These are phyloP conservation scores for Leptomonas seymouri DNA, from an alignment of 208 protist species.

Conservation along the genomic window DNA sequence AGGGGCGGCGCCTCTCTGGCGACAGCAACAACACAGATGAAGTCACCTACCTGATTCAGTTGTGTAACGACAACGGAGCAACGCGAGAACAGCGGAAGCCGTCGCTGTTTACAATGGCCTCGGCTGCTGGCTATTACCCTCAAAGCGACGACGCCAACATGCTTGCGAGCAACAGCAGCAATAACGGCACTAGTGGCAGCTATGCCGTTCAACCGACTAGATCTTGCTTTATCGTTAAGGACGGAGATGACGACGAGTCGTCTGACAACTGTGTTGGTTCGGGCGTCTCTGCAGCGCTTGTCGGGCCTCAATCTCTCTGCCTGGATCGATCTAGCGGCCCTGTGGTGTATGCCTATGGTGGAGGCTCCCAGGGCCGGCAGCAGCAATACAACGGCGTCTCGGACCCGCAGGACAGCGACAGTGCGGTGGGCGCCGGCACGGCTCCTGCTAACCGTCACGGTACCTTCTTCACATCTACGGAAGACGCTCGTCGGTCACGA, in stretches of 20 bases:
- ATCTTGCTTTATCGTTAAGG: too few species aligned
- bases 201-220: too few species aligned
- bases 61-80: not conserved
- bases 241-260: slow-evolving; percentile 5
- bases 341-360: slow-evolving; percentile 2
- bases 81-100: slow-evolving; percentile 9
- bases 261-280: not conserved
- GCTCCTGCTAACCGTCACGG: slow-evolving; percentile 2
- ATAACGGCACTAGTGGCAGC: not conserved
- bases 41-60: not conserved
- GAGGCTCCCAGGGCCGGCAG: not conserved
- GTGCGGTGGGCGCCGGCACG: not conserved
- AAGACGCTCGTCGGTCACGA: not conserved
- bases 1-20: not conserved
- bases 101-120: slow-evolving; percentile 7
- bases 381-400: not conserved
- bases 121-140: not conserved
- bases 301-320: slow-evolving; percentile 4
- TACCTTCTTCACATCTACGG: slow-evolving; percentile 12
- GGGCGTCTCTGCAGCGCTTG: slow-evolving; percentile 2
- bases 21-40: not conserved
- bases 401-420: not conserved
- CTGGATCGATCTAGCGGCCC: slow-evolving; percentile 7
- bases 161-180: not conserved
- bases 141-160: not conserved